Base-by-base conservation (phyloP, 2,329 filamentous ascomycete genomes). In the Stagonosporopsis tanaceti region DNA sequence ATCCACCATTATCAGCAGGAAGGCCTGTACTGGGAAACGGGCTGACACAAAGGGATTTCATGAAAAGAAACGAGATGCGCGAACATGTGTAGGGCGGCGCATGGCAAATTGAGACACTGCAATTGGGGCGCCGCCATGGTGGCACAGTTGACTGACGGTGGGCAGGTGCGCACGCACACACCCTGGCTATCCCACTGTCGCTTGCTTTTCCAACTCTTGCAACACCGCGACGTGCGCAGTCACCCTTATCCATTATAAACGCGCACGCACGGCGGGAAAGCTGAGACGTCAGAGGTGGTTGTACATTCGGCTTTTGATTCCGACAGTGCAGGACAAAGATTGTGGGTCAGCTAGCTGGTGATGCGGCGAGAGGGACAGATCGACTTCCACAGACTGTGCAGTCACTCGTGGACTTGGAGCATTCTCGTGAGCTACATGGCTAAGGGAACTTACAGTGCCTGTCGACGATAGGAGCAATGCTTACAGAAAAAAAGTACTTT, bases 171-270 rank as follows among this genome's bases (percentile, higher is more conserved):
- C 51, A 41, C 38, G 50, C 20, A 41, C 38, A 40, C 20, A 22
- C 47, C 44, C 17, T 24, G 27, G 46, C 22, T 27, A 34, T n/a
- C n/a, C 32, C 30, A 53, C 15, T 35, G 27, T 55, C n/a, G 6
- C 27, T 38, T 38, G 22, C 28, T 48, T 50, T 57, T 50, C 54
- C 48, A 40, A 41, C 54, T 57, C 50, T 57, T 57, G 50, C 39
- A 53, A 44, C 42, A 40, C 38, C 50, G n/a, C 39, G 35, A 53
- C 48, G 37, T 28, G 9, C 15, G 25, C 44, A 7, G 2, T 30
- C 12, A 15, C 38, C 9, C 30, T 28, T 32, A 6, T n/a, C 12
- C 8, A 14, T 17, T 15, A 44, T 38, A 11, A 22, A 39, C 25
- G 34, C 38, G 22, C 27, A 48, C 47, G 34, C 32, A 40, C 15